phyloP scores from a whole-genome alignment of 2,329 filamentous ascomycete species.

The Fusarium sp. region DNA sequence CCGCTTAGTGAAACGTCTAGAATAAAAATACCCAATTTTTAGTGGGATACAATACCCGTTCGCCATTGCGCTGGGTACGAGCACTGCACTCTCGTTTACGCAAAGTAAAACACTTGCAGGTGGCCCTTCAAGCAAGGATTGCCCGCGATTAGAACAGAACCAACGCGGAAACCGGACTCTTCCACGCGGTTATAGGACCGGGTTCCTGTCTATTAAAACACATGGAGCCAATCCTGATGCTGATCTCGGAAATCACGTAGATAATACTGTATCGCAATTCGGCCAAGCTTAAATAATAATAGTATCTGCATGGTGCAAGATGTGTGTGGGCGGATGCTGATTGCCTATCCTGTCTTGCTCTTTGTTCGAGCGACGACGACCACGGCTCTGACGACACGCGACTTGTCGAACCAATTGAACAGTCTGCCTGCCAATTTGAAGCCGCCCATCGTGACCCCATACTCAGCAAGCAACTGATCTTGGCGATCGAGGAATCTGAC shows the following conservation, averaged over 20 bases:
- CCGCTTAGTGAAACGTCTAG: slow-evolving; percentile 12
- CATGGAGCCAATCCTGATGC: neutral
- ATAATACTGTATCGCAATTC: neutral
- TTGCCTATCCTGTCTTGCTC: slow-evolving; percentile 34
- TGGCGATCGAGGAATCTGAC: slow-evolving; percentile 58
- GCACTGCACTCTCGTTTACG: neutral
- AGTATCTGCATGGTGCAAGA: too few relatives aligned
- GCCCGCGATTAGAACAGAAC: neutral
- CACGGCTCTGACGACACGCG: slow-evolving; percentile 53
- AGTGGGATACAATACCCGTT: too few relatives aligned
- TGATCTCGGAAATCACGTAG: slow-evolving; percentile 1
- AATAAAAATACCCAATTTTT: neutral
- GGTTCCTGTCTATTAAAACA: neutral
- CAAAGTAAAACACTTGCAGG: neutral
- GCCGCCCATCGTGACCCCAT: slow-evolving; percentile 55
- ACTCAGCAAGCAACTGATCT: slow-evolving; percentile 51
- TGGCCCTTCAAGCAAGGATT: neutral
- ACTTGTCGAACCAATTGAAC: slow-evolving; percentile 57
- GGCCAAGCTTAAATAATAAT: too few relatives aligned
- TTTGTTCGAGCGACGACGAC: slow-evolving; percentile 53
- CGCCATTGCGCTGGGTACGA: too few relatives aligned
- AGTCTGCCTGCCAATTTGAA: slow-evolving; percentile 55
- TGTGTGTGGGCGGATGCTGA: neutral
- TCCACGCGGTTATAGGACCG: slow-evolving; percentile 29
- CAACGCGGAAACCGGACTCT: neutral